Base-by-base conservation (phyloP, 2,329 filamentous ascomycete genomes). In the Niveomyces coronatus region DNA sequence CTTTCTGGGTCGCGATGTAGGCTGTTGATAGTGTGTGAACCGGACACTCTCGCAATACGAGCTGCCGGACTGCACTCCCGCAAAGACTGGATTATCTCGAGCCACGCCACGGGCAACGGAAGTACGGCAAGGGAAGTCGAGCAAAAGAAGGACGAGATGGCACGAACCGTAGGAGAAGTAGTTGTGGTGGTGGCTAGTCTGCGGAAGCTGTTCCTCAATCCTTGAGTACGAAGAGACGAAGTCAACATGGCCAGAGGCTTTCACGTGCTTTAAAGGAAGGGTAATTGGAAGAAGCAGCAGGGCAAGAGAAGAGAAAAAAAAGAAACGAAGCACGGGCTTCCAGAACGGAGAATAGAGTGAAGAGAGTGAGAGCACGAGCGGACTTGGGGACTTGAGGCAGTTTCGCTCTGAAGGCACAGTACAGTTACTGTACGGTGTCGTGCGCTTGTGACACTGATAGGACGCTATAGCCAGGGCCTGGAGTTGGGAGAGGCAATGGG, bases 151-250 rank as follows among this genome's bases (percentile, higher is more conserved):
- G 22, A 10, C 15, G 29, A 11, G 30, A n/a, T 5, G 19, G 31
- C 10, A 37, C 45, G 19, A 44, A 49, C 48, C 23, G 31, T 37
- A 39, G 55, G 44, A 45, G 49, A 51, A 28, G n/a, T 8, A 8
- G 26, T n/a, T 24, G 22, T 24, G 22, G 22, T 24, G 27, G 37
- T 35, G 35, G 42, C 50, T 43, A 55, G 44, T 44, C 49, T 50
- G 49, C 51, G 54, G 47, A 57, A 48, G 45, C 49, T 55, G 45
- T 52, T 59, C 50, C 56, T 57, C 40, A 60, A 45, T 45, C 48
- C 49, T 40, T 49, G 45, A 35, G 55, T 53, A 45, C 56, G 57
- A 40, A 51, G 49, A 45, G 49, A n/a, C n/a, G n/a, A 49, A 47
- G 50, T 51, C 43, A 59, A 60, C 57, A 60, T 60, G 53, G 54